Conservation (phyloP, 164 flowering plant genomes). For the Hamamelis virginiana region DNA sequence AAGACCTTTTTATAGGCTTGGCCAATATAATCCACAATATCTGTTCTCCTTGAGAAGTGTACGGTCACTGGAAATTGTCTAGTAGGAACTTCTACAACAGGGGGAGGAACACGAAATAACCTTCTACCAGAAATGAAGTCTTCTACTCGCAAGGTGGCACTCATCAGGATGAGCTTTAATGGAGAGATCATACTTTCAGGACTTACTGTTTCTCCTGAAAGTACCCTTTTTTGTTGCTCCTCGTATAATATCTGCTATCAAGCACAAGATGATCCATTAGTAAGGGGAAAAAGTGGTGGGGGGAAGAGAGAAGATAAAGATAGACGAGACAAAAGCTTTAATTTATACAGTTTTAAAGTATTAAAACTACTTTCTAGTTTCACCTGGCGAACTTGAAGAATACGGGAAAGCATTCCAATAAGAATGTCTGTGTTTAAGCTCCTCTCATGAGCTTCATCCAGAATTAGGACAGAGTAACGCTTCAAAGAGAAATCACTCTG, state of each 20-base stretch:
- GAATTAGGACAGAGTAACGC: constrained; percentile 75
- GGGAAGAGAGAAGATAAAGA: constrained; percentile 2
- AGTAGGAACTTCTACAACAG: constrained; percentile 82
- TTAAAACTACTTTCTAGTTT: neutral
- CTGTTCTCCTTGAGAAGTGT: constrained; percentile 87
- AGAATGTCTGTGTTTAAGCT: constrained; percentile 97
- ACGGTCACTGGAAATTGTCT: constrained; percentile 79
- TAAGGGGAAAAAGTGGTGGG: neutral
- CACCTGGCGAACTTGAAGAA: constrained; percentile 70
- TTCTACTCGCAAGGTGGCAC: constrained; percentile 93
- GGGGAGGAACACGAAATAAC: constrained; percentile 69
- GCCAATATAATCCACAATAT: constrained; percentile 77
- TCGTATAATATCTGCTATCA: constrained; percentile 46
- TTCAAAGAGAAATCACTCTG: constrained; percentile 82
- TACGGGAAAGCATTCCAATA: constrained; percentile 92
- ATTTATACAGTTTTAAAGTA: neutral
- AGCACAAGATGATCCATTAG: constrained; percentile 7
- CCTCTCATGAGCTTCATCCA: constrained; percentile 99
- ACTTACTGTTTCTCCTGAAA: constrained; percentile 42
- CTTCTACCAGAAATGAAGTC: constrained; percentile 70
- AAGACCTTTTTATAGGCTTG: constrained; percentile 89
- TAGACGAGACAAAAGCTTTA: neutral
- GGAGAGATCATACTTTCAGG: constrained; percentile 52
- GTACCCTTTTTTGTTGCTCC: constrained; percentile 56
- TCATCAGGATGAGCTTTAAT: constrained; percentile 87